Evolutionary conservation across 805 yeast genomes (phyloP), one percentile per base, ranked within the genome.

Genomic region (Candida suzukii): DNA sequence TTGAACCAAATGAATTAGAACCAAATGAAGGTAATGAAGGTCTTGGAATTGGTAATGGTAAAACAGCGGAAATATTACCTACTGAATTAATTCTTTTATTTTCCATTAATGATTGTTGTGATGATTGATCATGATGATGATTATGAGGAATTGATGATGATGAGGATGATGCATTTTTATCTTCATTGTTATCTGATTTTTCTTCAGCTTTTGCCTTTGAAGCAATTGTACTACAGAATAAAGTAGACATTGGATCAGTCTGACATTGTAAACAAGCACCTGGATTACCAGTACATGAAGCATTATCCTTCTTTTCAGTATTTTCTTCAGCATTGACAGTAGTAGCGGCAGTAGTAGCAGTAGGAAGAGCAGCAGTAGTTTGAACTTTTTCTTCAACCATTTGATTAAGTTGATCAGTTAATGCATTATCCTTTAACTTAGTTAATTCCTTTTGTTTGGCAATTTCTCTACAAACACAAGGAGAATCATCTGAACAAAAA

Each of bases 401-500:
- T 21, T 42, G 44, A 26, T 46, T 50, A 8, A 54, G 29, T 36
- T 52, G 47, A 24, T 43, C 44, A 8, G 58, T 52, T 16, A 54
- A 41, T 31, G 51, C 29, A 13, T 17, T 45, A 28, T 53, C 57
- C 24, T 49, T 52, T 33, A 46, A 35, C 27, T 51, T 55, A 3
- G 49, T 49, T 38, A 54, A 33, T 29, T 52, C 51, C 38, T 54
- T 74, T 52, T 72, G 78, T 49, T 69, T 67, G 2, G 78, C 80
- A 16, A 77, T 84, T 50, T 88, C 96, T 22, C 91, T 76, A 58
- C 97, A 91, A 2, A 91, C 84, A 63, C 98, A 91, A 2, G 95
- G 90, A 0, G 95, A 80, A 50, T 80, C 93, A 50, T 86, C 95
- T 0, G 95, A 78, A 56, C 98, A 91, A 61, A 91, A 90, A 0